phyloP scores from a whole-genome alignment of 495 filamentous ascomycete species.

The Podospora anserina region DNA sequence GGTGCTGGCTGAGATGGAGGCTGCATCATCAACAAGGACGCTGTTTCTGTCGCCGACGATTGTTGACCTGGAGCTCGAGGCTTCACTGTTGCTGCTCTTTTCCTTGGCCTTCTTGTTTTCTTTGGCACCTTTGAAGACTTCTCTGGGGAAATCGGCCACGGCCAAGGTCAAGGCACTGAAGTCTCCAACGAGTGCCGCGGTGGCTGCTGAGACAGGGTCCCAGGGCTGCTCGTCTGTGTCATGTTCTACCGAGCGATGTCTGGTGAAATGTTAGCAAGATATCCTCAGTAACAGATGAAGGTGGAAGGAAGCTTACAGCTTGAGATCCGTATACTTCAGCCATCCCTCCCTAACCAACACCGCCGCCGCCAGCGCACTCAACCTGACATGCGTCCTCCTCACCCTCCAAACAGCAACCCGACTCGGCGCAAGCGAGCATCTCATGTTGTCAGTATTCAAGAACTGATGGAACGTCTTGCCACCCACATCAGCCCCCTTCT shows the following conservation, averaged over 20 bases:
- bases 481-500: conserved; percentile 61
- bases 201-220: conserved; percentile 68
- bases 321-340: conserved; percentile 61
- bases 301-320: conserved; percentile 52
- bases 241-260: conserved; percentile 65
- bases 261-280: conserved; percentile 33
- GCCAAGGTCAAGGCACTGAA: conserved; percentile 74
- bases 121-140: conserved; percentile 55
- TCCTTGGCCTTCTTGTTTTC: conserved; percentile 27
- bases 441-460: conserved; percentile 56
- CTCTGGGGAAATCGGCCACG: conserved; percentile 74
- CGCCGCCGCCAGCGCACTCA: conserved; percentile 68
- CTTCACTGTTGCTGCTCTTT: conserved; percentile 4
- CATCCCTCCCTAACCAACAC: conserved; percentile 60
- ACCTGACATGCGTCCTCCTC: conserved; percentile 56
- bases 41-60: neutral
- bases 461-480: conserved; percentile 68
- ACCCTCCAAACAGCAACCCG: conserved; percentile 69
- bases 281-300: neutral
- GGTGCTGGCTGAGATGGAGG: neutral
- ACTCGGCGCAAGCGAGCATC: conserved; percentile 62
- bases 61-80: neutral
- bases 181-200: conserved; percentile 72
- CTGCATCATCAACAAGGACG: neutral
- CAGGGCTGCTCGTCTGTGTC: conserved; percentile 68